phyloP scores from a whole-genome alignment of 2,329 filamentous ascomycete species.

The Phyllosticta citrichinensis region DNA sequence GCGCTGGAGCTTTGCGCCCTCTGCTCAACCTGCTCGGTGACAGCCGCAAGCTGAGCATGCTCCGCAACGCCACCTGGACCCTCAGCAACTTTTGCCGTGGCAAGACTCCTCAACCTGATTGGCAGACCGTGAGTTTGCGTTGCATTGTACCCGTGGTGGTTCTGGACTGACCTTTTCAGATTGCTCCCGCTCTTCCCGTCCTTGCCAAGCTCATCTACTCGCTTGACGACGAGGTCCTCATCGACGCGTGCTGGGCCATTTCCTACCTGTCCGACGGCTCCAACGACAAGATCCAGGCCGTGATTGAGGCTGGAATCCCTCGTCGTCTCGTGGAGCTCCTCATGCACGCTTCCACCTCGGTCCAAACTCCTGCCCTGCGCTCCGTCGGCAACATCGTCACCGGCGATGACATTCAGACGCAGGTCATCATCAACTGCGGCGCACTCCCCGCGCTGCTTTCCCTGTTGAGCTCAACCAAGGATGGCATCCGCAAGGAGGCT shows the following conservation, averaged over 20 bases:
- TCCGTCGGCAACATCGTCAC: constrained; percentile 99
- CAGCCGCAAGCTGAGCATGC: constrained; percentile 98
- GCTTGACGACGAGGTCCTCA: constrained; percentile 93
- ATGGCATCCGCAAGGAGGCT: constrained; percentile 97
- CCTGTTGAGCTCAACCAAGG: constrained; percentile 91
- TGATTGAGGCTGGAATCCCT: constrained; percentile 96
- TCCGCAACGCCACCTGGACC: constrained; percentile 97
- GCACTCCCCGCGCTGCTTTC: constrained; percentile 86
- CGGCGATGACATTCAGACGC: constrained; percentile 95
- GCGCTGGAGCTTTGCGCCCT: constrained; percentile 82
- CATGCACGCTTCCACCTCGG: constrained; percentile 96
- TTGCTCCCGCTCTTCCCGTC: constrained; percentile 86
- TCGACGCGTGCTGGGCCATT: constrained; percentile 99
- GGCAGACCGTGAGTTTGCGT: constrained; percentile 67
- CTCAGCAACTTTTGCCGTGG: constrained; percentile 99
- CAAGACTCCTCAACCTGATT: constrained; percentile 97
- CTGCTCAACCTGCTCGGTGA: constrained; percentile 84
- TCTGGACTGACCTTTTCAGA: constrained; percentile 43
- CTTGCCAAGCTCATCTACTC: constrained; percentile 97
- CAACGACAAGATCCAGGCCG: constrained; percentile 98
- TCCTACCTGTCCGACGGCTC: constrained; percentile 96
- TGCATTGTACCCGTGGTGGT: neutral
- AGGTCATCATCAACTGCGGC: constrained; percentile 98
- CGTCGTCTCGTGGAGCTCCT: constrained; percentile 92
- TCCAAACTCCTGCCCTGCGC: constrained; percentile 92